Base-by-base conservation (phyloP, 257 asterid species). In the Haberlea rhodopensis region DNA sequence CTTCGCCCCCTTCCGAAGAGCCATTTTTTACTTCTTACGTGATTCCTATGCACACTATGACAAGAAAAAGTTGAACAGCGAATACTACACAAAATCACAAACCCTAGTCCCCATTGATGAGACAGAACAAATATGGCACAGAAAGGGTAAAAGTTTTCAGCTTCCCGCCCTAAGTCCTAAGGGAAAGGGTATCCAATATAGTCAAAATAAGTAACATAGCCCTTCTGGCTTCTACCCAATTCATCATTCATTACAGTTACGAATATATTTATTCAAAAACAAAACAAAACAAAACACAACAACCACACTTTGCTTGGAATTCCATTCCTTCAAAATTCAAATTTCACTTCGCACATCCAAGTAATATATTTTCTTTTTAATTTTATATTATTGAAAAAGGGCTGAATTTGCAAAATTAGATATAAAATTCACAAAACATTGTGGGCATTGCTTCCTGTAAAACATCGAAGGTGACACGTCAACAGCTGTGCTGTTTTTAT, bases 141-240 rank as follows among this genome's bases (percentile, higher is more conserved):
- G 20, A 23, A 18, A 7, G 29, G 40, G 52, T 45, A 63, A 3
- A 76, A 63, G 56, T 26, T 23, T 57, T 11, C 81, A 76, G 72
- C 79, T 88, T 88, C 96, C 91, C 96, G 96, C 96, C 87, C 88
- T 75, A 68, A 70, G n/a, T n/a, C n/a, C n/a, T n/a, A 69, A 66
- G 65, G 56, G n/a, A n/a, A 64, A 54, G 68, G 68, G 73, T 15
- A 23, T 48, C 62, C 64, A 62, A 53, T n/a, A n/a, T 45, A 52
- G 71, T 69, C 45, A 64, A 63, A 70, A 40, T 51, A 53, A 34
- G 63, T 31, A 62, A 26, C 26, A 45, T 6, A 11, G n/a, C 13
- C 46, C 46, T 37, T 3, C 46, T 4, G 3, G 46, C n/a, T n/a
- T n/a, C n/a, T n/a, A n/a, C n/a, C 46, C 46, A 37, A 10, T 11